Evolutionary conservation across 768 basidiomycete genomes (phyloP).

Genomic region (Leccinum uliginosum): DNA sequence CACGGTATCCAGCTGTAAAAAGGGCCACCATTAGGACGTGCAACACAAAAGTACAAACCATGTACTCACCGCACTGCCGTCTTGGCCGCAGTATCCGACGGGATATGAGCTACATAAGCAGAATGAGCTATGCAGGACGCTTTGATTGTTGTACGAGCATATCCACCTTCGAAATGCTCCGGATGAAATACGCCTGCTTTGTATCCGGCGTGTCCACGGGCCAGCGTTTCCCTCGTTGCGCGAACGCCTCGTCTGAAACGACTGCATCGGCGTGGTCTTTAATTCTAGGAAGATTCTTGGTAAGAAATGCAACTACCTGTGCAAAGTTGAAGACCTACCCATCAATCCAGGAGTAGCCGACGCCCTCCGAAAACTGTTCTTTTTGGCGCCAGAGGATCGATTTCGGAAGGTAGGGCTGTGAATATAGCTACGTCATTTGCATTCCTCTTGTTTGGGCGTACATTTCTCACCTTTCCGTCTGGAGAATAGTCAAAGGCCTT

Average conservation of each 20-base stretch:
- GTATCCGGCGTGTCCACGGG: conserved; percentile 82
- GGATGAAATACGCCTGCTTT: conserved; percentile 93
- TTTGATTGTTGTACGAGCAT: background rate
- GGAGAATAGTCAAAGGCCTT: conserved; percentile 92
- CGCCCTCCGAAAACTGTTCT: conserved; percentile 98
- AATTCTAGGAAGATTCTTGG: conserved; percentile 47
- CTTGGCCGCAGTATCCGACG: conserved; percentile 75
- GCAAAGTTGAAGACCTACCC: conserved; percentile 46
- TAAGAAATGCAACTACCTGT: background rate
- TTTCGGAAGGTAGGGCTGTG: conserved; percentile 83
- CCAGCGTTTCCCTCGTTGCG: conserved; percentile 70
- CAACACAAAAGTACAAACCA: conserved; percentile 2
- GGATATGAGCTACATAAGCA: conserved; percentile 61
- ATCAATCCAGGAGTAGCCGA: conserved; percentile 99
- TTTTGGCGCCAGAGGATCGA: conserved; percentile 99
- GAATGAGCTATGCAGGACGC: background rate
- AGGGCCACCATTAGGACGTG: conserved; percentile 7
- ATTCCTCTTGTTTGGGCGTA: background rate
- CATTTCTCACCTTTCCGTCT: conserved; percentile 57
- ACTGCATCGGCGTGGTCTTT: conserved; percentile 77
- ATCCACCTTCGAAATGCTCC: conserved; percentile 84
- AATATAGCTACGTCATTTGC: background rate
- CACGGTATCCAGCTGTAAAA: conserved; percentile 83
- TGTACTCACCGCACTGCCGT: conserved; percentile 82
- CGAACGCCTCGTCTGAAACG: conserved; percentile 81